A percentile compares a stretch with the other conserved stretches of the same genome.
These are phyloP conservation scores for Saccharomycopsis sp. DNA, from an alignment of 805 yeast species.

Conservation along the genomic window DNA sequence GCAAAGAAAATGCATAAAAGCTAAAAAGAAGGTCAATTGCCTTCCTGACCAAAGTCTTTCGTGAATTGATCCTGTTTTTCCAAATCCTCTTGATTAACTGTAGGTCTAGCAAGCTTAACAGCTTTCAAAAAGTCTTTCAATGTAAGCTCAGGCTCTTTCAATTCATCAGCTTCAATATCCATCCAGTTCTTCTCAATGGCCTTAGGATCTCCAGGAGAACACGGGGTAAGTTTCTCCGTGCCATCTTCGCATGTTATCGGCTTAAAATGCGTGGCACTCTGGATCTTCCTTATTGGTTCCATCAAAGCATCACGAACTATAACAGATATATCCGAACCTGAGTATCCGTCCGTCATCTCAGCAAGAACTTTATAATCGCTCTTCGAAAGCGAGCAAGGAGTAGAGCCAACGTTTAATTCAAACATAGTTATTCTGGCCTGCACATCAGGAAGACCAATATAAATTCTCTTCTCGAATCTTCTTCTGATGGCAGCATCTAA, in stretches of 20 bases:
- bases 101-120: constrained; percentile 85
- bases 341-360: constrained; percentile 93
- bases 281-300: constrained; percentile 96
- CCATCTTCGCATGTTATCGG: constrained; percentile 38
- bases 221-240: constrained; percentile 63
- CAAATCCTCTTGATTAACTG: constrained; percentile 83
- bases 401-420: constrained; percentile 83
- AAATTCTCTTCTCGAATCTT: constrained; percentile 91
- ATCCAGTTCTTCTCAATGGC: constrained; percentile 92
- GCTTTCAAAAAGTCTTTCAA: constrained; percentile 92
- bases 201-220: constrained; percentile 91
- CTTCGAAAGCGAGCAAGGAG: constrained; percentile 70
- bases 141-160: constrained; percentile 83
- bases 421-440: constrained; percentile 92
- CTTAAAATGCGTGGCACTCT: constrained; percentile 92
- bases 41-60: constrained; percentile 95
- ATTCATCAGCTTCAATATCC: constrained; percentile 82
- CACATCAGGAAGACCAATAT: constrained; percentile 91
- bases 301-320: constrained; percentile 95
- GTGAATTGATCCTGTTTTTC: constrained; percentile 83
- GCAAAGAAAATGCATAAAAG: not conserved
- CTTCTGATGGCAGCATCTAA: constrained; percentile 95
- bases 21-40: constrained; percentile 46
- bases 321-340: constrained; percentile 96
- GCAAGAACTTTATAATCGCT: constrained; percentile 76